Base-by-base conservation (phyloP, 805 yeast genomes). In the Ogataea salicorniae region DNA sequence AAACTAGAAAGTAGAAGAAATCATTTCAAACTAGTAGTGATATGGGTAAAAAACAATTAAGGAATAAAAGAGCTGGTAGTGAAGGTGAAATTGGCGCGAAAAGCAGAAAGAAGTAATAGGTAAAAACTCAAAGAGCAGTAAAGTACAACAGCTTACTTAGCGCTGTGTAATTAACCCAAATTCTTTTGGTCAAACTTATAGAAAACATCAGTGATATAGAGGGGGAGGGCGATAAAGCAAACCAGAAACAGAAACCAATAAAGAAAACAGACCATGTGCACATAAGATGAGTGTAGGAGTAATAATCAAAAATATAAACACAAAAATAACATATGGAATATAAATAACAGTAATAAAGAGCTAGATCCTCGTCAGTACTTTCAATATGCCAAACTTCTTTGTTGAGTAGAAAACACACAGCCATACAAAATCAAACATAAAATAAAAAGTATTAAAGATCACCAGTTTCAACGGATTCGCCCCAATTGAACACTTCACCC, bases 381-480 rank as follows among this genome's bases (percentile, higher is more conserved):
- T 8, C 14, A 7, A 17, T 20, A 36, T 36, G 3, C 17, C 20
- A 6, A 36, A n/a, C 20, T 20, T 11, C 20, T 36, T 16, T 31
- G 29, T 39, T 39, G 41, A 39, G n/a, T 20, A 20, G 15, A 6
- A 6, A 20, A 20, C 20, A 23, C 11, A 26, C 7, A 39, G 22
- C 13, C 14, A 16, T 16, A 16, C 18, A 6, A 8, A 39, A 15
- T 2, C 20, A 39, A 4, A n/a, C 5, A 17, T n/a, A 16, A 35
- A 36, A 4, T 3, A 16, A 16, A 11, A 36, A 13, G 18, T 8
- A 2, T 48, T 34, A 57, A 41, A 55, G 55, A 43, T 68, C 72
- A 13, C 68, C 65, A 8, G 73, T 66, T 45, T 70, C 73, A 34
- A 70, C 75, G 42, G 71, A 61, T 48, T 71, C 77, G 18, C 68